Evolutionary conservation across 257 asterid species (phyloP).

Genomic region (Parsonsia alboflavescens): DNA sequence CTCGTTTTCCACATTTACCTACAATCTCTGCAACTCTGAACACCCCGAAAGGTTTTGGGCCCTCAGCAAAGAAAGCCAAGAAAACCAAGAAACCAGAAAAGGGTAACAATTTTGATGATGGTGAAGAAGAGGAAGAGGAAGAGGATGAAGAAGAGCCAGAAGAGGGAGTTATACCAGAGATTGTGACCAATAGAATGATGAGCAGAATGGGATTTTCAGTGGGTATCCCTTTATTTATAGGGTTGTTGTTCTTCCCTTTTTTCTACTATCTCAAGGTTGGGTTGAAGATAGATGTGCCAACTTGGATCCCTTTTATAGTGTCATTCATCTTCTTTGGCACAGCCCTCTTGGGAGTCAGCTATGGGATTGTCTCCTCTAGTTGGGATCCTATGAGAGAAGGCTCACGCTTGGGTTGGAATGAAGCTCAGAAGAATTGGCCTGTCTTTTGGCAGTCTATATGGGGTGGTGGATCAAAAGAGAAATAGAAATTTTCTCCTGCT

Average conservation of each 20-base stretch:
- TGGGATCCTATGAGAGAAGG: conserved; percentile 99
- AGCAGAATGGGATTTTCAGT: conserved; percentile 70
- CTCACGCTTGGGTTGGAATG: conserved; percentile 84
- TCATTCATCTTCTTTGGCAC: conserved; percentile 86
- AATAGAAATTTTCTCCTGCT: conserved; percentile 17
- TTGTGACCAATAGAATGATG: conserved; percentile 93
- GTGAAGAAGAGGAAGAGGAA: conserved; percentile 36
- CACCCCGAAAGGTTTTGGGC: conserved; percentile 82
- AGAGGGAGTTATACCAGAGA: conserved; percentile 77
- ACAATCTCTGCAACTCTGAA: conserved; percentile 60
- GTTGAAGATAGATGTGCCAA: conserved; percentile 80
- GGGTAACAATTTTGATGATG: conserved; percentile 30
- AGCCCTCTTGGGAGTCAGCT: conserved; percentile 79
- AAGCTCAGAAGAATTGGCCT: conserved; percentile 93
- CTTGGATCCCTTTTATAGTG: conserved; percentile 84
- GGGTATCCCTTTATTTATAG: conserved; percentile 75
- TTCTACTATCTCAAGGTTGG: conserved; percentile 88
- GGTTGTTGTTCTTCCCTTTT: conserved; percentile 81
- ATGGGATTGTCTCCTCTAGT: conserved; percentile 94
- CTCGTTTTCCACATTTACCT: conserved; percentile 18
- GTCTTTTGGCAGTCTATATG: conserved; percentile 82
- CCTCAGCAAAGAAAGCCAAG: conserved; percentile 47
- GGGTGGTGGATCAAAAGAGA: conserved; percentile 56
- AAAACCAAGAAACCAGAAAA: conserved; percentile 47
- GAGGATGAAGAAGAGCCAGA: conserved; percentile 33